Conservation (phyloP, 1,284 basidiomycete genomes). For the Pyrrhoderma noxium region DNA sequence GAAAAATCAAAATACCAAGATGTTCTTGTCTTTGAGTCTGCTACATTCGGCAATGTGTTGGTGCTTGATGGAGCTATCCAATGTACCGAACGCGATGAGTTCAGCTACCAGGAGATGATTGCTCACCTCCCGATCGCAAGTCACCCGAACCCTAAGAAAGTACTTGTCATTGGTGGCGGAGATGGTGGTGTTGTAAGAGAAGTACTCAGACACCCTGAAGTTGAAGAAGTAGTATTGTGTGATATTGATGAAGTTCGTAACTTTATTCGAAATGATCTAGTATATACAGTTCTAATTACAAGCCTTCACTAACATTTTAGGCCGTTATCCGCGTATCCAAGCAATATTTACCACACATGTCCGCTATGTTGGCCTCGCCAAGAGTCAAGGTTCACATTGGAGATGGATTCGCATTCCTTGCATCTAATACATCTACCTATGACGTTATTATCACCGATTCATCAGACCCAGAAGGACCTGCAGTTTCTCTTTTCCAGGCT, state of each 20-base stretch:
- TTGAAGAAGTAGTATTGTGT: constrained; percentile 91
- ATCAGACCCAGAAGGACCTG: constrained; percentile 96
- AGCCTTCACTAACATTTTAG: constrained; percentile 31
- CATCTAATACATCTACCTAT: constrained; percentile 84
- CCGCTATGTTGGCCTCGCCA: constrained; percentile 74
- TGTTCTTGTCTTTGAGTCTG: constrained; percentile 92
- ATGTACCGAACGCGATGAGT: constrained; percentile 96
- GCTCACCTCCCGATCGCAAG: constrained; percentile 91
- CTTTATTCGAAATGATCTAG: neutral
- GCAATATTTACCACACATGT: constrained; percentile 92
- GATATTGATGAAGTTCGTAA: constrained; percentile 88
- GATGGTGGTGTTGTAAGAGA: constrained; percentile 97
- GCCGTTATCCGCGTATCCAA: constrained; percentile 96
- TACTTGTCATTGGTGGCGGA: constrained; percentile 95
- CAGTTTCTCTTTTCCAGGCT: constrained; percentile 91
- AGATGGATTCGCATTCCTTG: constrained; percentile 96
- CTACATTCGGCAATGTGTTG: constrained; percentile 93
- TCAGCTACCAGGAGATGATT: constrained; percentile 99
- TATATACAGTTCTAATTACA: neutral
- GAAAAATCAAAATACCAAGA: constrained; percentile 95
- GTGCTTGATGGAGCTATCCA: constrained; percentile 96
- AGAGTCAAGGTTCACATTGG: constrained; percentile 88
- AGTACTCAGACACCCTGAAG: constrained; percentile 89
- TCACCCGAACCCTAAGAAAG: constrained; percentile 94
- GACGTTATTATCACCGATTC: constrained; percentile 99